A percentile compares a stretch with the other conserved stretches of the same genome.
Evolutionary conservation across 331 rosid species (phyloP).

Genomic region (Quercus tomentella): DNA sequence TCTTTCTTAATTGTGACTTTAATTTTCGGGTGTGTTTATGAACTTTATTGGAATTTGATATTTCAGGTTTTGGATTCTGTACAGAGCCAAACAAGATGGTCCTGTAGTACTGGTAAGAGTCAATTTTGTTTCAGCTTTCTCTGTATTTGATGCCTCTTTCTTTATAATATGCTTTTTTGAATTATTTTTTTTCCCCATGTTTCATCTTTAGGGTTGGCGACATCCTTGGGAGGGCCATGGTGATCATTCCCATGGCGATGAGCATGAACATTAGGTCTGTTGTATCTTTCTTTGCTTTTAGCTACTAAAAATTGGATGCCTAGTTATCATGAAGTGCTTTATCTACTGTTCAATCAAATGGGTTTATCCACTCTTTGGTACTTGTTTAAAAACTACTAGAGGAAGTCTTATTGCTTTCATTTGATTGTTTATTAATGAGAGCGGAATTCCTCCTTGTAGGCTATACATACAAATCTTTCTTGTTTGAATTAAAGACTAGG

Average conservation of each 20-base stretch:
- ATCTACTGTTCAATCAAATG: background rate
- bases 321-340: slow-evolving; percentile 2
- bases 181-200: background rate
- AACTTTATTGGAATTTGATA: background rate
- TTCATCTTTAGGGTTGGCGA: slow-evolving; percentile 72
- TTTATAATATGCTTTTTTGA: background rate
- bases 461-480: no score
- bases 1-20: background rate
- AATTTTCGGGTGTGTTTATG: slow-evolving; percentile 4
- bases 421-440: background rate
- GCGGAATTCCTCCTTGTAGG: no score
- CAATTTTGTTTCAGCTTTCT: background rate
- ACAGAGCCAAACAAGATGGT: slow-evolving; percentile 96
- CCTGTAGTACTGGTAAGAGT: slow-evolving; percentile 83
- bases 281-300: background rate
- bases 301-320: background rate
- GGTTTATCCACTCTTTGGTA: background rate
- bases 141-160: background rate
- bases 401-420: background rate
- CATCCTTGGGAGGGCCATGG: slow-evolving; percentile 99
- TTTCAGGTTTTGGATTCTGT: slow-evolving; percentile 87
- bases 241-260: slow-evolving; percentile 49
- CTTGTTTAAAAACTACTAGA: background rate
- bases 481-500: no score
- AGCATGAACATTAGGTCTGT: slow-evolving; percentile 46